Evolutionary conservation across 305 asterid genomes (phyloP), one percentile per base, ranked within the genome.

Genomic region (Euphrasia arctica): DNA sequence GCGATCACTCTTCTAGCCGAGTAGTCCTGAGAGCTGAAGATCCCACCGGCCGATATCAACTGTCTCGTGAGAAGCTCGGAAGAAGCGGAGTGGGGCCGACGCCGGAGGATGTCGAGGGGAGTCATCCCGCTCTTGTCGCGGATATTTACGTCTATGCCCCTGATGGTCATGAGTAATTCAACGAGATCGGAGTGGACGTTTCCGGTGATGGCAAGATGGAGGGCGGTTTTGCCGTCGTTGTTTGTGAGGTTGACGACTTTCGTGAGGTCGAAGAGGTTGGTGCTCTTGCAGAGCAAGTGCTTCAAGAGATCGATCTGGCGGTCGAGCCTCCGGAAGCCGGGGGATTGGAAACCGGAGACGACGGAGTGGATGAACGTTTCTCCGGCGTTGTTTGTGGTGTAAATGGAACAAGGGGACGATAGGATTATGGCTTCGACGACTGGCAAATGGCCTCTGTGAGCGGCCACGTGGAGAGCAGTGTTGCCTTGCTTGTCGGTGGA

Each of bases 381-480:
- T 15, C 95, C 94, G 0, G 84, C 78, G 6, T 78, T 75, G 77
- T 88, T 90, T 65, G 41, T 80, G 65, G 82, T 79, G 11, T 39
- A 28, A 73, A 88, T 77, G 28, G 69, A 75, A 0, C 87, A 69
- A 7, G 96, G 90, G 0, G 90, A 83, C 11, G 95, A 87, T 4
- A 75, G 80, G 32, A 88, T 81, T 36, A 90, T 71, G 62, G 91
- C 82, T 78, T 90, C 95, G 2, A 90, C 97, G 0, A 79, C 90
- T 8, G 92, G 54, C 56, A 87, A 75, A 63, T 93, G 99, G 5
- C 99, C 97, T 71, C 96, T 70, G 63, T 82, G 83, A 5, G 97
- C 97, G 12, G 99, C 99, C 25, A 83, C 69, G 68, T 93, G 99
- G 73, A 93, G 66, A 3, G 98, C 85, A 4, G 96, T 88, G 75